Conservation (phyloP, 371 early-diverging fungal species). For the Mortierella sp. region DNA sequence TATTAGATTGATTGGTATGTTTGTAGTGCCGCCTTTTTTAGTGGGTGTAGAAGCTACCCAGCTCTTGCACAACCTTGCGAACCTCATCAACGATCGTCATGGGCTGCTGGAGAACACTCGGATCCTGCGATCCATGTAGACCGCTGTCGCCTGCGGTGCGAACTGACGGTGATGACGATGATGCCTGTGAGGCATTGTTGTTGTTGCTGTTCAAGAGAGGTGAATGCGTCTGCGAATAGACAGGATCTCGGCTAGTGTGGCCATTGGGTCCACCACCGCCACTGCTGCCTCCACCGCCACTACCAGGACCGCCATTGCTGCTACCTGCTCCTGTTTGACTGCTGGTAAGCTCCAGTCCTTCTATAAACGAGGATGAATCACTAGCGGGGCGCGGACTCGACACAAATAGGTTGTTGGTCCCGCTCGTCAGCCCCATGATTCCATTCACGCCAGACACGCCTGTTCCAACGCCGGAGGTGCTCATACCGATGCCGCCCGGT, state of each 20-base stretch:
- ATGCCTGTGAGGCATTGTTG: not conserved
- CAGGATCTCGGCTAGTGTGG: conserved; percentile 9
- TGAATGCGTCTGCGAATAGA: conserved; percentile 42
- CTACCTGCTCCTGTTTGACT: not conserved
- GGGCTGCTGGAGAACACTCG: conserved; percentile 13
- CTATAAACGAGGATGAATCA: conserved; percentile 28
- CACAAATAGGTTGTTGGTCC: conserved; percentile 44
- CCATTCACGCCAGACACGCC: conserved; percentile 40
- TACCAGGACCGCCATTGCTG: not conserved
- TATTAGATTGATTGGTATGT: conserved; percentile 3
- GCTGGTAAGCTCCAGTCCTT: conserved; percentile 31
- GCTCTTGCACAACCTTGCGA: conserved; percentile 47
- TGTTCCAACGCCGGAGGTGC: conserved; percentile 6
- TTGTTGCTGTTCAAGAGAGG: conserved; percentile 18
- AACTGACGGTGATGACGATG: conserved; percentile 12
- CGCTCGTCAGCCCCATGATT: conserved; percentile 36
- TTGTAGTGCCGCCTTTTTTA: conserved; percentile 13
- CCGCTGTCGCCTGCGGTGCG: conserved; percentile 15
- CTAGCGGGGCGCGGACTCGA: conserved; percentile 43
- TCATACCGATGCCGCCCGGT: conserved; percentile 18
- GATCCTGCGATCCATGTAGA: not conserved
- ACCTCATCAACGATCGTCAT: conserved; percentile 57
- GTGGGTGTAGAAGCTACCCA: conserved; percentile 43
- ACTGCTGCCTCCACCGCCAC: not conserved
- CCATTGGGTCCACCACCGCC: conserved; percentile 14